Conservation (phyloP, 2,329 filamentous ascomycete genomes). For the Cercospora sojina region DNA sequence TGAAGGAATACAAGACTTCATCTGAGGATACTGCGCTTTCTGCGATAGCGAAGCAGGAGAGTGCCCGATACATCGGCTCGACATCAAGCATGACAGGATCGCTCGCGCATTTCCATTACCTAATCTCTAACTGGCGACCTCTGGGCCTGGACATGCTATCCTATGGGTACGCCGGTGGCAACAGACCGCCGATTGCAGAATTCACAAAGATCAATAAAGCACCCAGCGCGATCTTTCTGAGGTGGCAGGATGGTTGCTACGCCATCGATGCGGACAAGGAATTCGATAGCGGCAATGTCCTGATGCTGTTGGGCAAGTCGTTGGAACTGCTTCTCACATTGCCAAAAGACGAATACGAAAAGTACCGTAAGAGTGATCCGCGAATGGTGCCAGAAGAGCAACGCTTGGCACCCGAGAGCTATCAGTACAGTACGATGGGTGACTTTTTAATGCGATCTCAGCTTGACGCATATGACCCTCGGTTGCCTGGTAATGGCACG, state of each 20-base stretch:
- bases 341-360: constrained; percentile 78
- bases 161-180: constrained; percentile 56
- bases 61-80: constrained; percentile 85
- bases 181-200: constrained; percentile 51
- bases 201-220: constrained; percentile 72
- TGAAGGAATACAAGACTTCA: constrained; percentile 87
- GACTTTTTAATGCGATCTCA: constrained; percentile 95
- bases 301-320: constrained; percentile 90
- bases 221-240: constrained; percentile 77
- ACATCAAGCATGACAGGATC: constrained; percentile 94
- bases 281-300: constrained; percentile 77
- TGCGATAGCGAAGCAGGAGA: constrained; percentile 63
- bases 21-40: constrained; percentile 75
- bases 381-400: constrained; percentile 71
- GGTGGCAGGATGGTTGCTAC: constrained; percentile 80
- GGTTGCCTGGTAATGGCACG: constrained; percentile 86
- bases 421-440: constrained; percentile 81
- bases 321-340: constrained; percentile 94
- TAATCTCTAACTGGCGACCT: constrained; percentile 79
- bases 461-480: constrained; percentile 81
- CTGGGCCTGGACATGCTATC: constrained; percentile 69
- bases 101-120: constrained; percentile 86
- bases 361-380: constrained; percentile 69
- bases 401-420: constrained; percentile 70
- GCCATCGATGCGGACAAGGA: constrained; percentile 96